Evolutionary conservation across 371 early-diverging fungal species (phyloP).

Genomic region (Apophysomyces sp.): DNA sequence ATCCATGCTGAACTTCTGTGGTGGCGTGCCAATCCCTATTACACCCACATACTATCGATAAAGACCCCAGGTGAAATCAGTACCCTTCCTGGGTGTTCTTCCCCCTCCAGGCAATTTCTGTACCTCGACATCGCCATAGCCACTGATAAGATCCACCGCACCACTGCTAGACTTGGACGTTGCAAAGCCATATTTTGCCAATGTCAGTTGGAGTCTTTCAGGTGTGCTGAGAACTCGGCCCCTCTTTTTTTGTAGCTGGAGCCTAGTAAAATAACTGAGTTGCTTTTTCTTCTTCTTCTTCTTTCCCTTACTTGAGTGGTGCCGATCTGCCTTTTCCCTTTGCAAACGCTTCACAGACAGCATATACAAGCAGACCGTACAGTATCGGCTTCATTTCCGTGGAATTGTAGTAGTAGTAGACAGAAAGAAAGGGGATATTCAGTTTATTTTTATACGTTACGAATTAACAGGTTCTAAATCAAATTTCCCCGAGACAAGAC

Average conservation of each 20-base stretch:
- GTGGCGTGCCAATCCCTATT: constrained; percentile 55
- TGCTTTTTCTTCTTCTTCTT: background rate
- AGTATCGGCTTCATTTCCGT: background rate
- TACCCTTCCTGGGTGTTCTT: background rate
- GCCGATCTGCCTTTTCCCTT: background rate
- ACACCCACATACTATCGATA: constrained; percentile 55
- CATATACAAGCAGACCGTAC: background rate
- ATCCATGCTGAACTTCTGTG: constrained; percentile 49
- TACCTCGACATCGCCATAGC: constrained; percentile 40
- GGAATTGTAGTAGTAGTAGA: background rate
- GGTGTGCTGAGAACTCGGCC: constrained; percentile 30
- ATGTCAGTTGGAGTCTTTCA: constrained; percentile 17
- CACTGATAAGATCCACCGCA: constrained; percentile 26
- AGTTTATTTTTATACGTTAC: background rate
- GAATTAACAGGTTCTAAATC: background rate
- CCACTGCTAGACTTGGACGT: constrained; percentile 15
- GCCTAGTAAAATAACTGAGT: constrained; percentile 10
- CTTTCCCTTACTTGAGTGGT: background rate
- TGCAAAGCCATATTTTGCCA: constrained; percentile 33
- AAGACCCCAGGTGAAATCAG: too few species aligned
- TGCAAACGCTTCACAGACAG: background rate
- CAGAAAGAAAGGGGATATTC: background rate
- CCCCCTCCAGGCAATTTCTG: background rate
- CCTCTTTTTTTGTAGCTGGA: constrained; percentile 17
- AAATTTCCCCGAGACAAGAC: background rate